Conservation (phyloP, 1,139 yeast genomes). For the Komagataea norvegica region DNA sequence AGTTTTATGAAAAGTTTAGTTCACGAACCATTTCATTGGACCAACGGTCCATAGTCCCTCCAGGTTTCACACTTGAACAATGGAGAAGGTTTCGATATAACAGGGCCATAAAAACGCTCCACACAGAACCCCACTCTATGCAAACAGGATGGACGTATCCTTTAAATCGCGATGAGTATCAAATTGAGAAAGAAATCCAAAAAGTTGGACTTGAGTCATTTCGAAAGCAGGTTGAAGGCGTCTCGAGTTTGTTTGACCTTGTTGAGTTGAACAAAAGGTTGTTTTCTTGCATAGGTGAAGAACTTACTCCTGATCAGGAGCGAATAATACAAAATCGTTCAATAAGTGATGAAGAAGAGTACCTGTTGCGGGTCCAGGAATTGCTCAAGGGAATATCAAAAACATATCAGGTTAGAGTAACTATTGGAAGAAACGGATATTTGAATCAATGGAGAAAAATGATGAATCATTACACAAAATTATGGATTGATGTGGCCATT, state of each 20-base stretch:
- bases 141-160: conserved; percentile 8
- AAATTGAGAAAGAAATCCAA: conserved; percentile 11
- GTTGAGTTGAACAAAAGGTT: conserved; percentile 8
- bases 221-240: not conserved
- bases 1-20: not conserved
- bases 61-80: conserved; percentile 13
- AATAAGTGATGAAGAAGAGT: not conserved
- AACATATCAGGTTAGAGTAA: not conserved
- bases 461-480: conserved; percentile 11
- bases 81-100: conserved; percentile 15
- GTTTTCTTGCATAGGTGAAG: conserved; percentile 9
- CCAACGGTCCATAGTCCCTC: conserved; percentile 11
- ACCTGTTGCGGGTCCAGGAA: not conserved
- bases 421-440: not conserved
- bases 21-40: not conserved
- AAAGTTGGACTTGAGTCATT: conserved; percentile 13
- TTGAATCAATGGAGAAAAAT: conserved; percentile 12
- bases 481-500: conserved; percentile 6
- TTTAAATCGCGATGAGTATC: not conserved
- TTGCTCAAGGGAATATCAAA: not conserved
- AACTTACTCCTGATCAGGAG: conserved; percentile 8
- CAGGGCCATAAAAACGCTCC: conserved; percentile 3
- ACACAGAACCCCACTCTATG: not conserved
- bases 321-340: conserved; percentile 1
- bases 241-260: not conserved